Percentiles rank a stretch among this genome's conserved stretches.
Conservation (phyloP, 257 asterid genomes). For the Ocimum tenuiflorum region DNA sequence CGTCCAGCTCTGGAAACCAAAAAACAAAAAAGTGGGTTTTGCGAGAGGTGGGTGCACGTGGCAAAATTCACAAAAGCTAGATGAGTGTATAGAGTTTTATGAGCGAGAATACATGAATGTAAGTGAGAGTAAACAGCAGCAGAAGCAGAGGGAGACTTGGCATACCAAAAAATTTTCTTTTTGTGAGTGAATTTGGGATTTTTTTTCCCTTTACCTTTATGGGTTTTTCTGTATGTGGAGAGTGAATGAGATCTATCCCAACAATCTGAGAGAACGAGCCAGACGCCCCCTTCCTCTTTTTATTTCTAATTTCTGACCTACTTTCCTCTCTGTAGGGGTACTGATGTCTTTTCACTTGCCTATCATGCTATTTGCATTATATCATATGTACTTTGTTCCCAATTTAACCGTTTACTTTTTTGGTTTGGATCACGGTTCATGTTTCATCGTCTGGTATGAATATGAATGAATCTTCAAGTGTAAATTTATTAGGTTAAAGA, state of each 20-base stretch:
- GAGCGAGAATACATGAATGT: conserved; percentile 15
- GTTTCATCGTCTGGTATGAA: too few relatives aligned
- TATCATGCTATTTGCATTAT: neutral
- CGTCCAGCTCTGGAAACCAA: conserved; percentile 17
- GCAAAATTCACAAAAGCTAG: conserved; percentile 15
- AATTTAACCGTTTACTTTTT: neutral
- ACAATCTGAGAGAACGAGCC: conserved; percentile 13
- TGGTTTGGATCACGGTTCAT: too few relatives aligned
- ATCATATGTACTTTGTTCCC: too few relatives aligned
- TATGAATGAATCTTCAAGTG: too few relatives aligned
- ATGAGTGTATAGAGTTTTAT: neutral
- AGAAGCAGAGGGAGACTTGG: conserved; percentile 29
- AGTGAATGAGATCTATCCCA: conserved; percentile 35
- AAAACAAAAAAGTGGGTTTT: conserved; percentile 13
- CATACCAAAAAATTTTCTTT: conserved; percentile 28
- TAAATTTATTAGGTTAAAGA: too few relatives aligned
- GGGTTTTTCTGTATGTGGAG: conserved; percentile 22
- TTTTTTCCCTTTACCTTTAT: conserved; percentile 15
- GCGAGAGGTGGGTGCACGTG: conserved; percentile 14
- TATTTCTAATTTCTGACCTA: conserved; percentile 18
- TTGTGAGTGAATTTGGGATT: neutral
- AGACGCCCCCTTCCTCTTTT: neutral
- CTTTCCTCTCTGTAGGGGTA: neutral
- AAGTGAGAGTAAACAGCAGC: conserved; percentile 28
- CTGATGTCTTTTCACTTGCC: neutral